Evolutionary conservation across 805 yeast species (phyloP).

Genomic region (Pichia gijzeniarum): DNA sequence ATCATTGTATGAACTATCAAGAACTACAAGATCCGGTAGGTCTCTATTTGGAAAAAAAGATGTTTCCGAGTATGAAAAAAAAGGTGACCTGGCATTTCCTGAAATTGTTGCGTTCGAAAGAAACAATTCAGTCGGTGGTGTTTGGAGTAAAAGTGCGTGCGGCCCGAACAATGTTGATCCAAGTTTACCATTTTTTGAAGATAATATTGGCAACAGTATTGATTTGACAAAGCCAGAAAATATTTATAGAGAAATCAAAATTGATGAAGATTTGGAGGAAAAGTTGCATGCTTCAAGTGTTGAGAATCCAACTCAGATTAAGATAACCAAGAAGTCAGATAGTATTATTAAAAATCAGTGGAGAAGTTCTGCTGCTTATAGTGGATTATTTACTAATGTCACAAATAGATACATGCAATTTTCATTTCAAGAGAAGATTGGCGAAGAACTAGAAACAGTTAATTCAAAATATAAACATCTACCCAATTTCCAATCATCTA

Average conservation of each 20-base stretch:
- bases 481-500: slow-evolving; percentile 25
- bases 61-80: slow-evolving; percentile 5
- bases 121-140: slow-evolving; percentile 35
- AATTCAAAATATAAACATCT: slow-evolving; percentile 12
- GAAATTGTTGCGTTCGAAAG: slow-evolving; percentile 36
- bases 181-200: slow-evolving; percentile 12
- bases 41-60: slow-evolving; percentile 17
- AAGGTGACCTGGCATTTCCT: slow-evolving; percentile 24
- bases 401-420: slow-evolving; percentile 34
- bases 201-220: slow-evolving; percentile 1
- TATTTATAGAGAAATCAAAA: slow-evolving; percentile 9
- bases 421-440: slow-evolving; percentile 27
- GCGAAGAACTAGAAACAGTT: slow-evolving; percentile 8
- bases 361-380: slow-evolving; percentile 34
- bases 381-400: slow-evolving; percentile 37
- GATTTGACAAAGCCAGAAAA: slow-evolving; percentile 10
- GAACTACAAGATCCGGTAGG: slow-evolving; percentile 26
- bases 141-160: slow-evolving; percentile 29
- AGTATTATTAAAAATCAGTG: slow-evolving; percentile 25
- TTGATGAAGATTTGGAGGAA: slow-evolving; percentile 12
- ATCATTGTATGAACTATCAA: slow-evolving; percentile 29
- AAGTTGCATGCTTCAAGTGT: slow-evolving; percentile 27
- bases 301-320: slow-evolving; percentile 27
- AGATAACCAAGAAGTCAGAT: not conserved
- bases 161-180: slow-evolving; percentile 19